Conservation (phyloP, 116 monocot genomes). For the Papilionanthe hybrid region DNA sequence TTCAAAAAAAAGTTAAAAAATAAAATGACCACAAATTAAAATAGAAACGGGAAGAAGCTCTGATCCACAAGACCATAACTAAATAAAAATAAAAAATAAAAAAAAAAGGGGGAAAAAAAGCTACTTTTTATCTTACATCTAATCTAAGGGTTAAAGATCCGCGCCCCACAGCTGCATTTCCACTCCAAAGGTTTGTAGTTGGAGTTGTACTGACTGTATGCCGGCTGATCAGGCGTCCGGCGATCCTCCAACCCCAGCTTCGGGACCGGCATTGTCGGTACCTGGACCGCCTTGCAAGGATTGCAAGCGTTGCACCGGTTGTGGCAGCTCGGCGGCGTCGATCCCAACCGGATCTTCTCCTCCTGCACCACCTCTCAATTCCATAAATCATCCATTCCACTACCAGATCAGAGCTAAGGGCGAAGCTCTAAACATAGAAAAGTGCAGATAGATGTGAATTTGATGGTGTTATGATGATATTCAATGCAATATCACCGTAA, state of each 20-base stretch:
- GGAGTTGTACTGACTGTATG: slow-evolving; percentile 46
- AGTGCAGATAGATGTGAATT: no score
- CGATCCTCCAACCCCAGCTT: background rate
- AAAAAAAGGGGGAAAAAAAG: background rate
- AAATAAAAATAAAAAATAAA: background rate
- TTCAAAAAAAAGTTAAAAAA: no score
- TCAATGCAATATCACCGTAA: no score
- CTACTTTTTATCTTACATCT: slow-evolving; percentile 5
- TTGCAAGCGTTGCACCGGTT: slow-evolving; percentile 83
- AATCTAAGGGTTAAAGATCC: slow-evolving; percentile 76
- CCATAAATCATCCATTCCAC: background rate
- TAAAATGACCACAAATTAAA: no score
- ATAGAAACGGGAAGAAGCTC: background rate
- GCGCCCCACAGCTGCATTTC: slow-evolving; percentile 80
- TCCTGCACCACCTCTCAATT: slow-evolving; percentile 39
- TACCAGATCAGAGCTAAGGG: background rate
- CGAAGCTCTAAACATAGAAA: background rate
- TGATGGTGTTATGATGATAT: no score
- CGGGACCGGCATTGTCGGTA: slow-evolving; percentile 39
- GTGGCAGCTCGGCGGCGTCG: slow-evolving; percentile 92
- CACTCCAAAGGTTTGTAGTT: slow-evolving; percentile 97
- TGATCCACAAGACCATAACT: no score
- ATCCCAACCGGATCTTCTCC: slow-evolving; percentile 77
- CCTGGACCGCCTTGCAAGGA: slow-evolving; percentile 87
- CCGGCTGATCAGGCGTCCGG: background rate